Conservation (phyloP, 768 basidiomycete genomes). For the Collybiopsis confluens region DNA sequence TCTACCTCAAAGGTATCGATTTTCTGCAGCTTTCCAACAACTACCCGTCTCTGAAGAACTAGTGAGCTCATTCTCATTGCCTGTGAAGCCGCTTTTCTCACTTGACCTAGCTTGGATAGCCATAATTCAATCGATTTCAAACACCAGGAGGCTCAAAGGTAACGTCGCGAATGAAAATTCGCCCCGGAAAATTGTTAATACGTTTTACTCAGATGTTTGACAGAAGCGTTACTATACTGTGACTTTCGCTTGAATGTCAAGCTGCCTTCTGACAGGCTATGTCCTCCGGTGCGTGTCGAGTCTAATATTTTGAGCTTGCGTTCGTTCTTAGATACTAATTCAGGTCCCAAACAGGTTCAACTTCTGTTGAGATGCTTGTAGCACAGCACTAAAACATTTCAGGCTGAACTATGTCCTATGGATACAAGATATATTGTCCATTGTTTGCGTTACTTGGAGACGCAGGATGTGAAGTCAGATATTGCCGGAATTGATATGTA, state of each 20-base stretch:
- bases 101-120: constrained; percentile 12
- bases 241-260: constrained; percentile 66
- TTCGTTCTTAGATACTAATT: neutral
- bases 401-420: constrained; percentile 88
- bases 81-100: neutral
- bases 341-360: constrained; percentile 73
- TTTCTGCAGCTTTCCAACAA: constrained; percentile 53
- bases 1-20: constrained; percentile 40
- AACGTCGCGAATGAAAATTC: neutral
- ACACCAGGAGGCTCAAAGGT: constrained; percentile 69
- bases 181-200: neutral
- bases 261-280: constrained; percentile 70
- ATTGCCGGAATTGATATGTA: constrained; percentile 73
- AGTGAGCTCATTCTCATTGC: constrained; percentile 34
- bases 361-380: neutral
- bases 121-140: constrained; percentile 68
- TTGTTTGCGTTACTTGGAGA: constrained; percentile 30
- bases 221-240: constrained; percentile 68
- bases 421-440: constrained; percentile 71
- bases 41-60: constrained; percentile 51
- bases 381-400: neutral
- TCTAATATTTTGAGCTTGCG: neutral
- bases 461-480: neutral
- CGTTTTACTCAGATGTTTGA: constrained; percentile 54
- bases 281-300: constrained; percentile 69